Conservation (phyloP, 257 asterid genomes). For the Jaltomata sinuosa region DNA sequence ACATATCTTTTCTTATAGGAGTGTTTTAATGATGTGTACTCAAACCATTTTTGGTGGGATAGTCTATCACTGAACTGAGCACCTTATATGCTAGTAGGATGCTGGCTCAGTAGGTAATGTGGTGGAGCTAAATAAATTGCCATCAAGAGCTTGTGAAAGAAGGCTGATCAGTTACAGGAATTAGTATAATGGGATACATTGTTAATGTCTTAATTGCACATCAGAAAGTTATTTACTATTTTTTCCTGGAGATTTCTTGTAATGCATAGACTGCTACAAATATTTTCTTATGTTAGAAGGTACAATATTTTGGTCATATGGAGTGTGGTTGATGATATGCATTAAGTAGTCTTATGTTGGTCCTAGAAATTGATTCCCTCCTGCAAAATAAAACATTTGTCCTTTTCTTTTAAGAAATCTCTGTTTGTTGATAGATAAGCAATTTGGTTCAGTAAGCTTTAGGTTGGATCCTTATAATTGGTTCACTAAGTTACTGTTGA, state of each 20-base stretch:
- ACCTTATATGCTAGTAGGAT: neutral
- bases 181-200: neutral
- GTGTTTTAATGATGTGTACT: neutral
- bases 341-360: neutral
- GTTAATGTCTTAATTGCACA: neutral
- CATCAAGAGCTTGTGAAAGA: neutral
- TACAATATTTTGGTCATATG: neutral
- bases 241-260: neutral
- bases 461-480: neutral
- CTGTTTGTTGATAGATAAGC: neutral
- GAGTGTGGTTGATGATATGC: neutral
- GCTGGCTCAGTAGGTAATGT: neutral
- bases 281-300: neutral
- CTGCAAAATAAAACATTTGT: neutral
- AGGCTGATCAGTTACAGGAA: neutral
- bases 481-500: neutral
- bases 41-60: neutral
- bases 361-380: neutral
- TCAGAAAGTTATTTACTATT: neutral
- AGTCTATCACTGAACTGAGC: neutral
- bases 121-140: neutral
- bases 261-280: neutral
- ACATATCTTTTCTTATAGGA: neutral
- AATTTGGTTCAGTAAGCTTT: neutral
- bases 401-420: neutral